Evolutionary conservation across 768 basidiomycete species (phyloP).

Genomic region (Mrakia blollopis): DNA sequence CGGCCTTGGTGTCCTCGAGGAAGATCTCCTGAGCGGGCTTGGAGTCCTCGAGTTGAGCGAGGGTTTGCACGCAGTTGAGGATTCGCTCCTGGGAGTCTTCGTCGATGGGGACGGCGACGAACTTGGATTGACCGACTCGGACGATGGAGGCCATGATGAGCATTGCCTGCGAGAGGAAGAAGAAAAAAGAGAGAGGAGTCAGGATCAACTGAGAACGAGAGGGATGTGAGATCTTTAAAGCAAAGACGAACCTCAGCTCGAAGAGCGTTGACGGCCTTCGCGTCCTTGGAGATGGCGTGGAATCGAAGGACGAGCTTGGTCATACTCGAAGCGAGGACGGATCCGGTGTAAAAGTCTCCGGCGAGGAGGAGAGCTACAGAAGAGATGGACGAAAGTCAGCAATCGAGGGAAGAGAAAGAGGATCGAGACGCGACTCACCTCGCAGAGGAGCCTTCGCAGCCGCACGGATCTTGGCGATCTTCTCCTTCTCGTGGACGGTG

Average conservation of each 20-base stretch:
- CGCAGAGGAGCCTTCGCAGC: conserved; percentile 86
- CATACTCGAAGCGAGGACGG: conserved; percentile 80
- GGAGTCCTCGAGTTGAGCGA: conserved; percentile 66
- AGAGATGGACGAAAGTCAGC: background rate
- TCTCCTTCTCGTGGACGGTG: conserved; percentile 49
- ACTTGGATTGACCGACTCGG: conserved; percentile 95
- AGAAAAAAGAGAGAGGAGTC: too few relatives aligned
- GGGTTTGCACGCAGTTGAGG: conserved; percentile 88
- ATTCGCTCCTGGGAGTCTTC: conserved; percentile 96
- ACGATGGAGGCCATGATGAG: conserved; percentile 96
- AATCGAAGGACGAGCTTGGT: conserved; percentile 86
- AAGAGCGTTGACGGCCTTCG: conserved; percentile 61
- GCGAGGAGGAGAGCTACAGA: conserved; percentile 71
- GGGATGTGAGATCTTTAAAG: background rate
- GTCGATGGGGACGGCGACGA: conserved; percentile 89
- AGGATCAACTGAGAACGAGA: background rate
- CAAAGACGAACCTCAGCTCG: conserved; percentile 67
- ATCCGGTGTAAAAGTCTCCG: conserved; percentile 95
- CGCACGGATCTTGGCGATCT: conserved; percentile 74
- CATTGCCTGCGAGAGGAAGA: conserved; percentile 61
- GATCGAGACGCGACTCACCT: conserved; percentile 48
- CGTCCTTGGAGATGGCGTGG: conserved; percentile 51
- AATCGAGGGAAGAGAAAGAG: background rate
- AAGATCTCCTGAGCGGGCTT: conserved; percentile 51
- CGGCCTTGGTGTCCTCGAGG: conserved; percentile 71